Percentiles rank a stretch among this genome's conserved stretches.
Conservation (phyloP, 495 filamentous ascomycete genomes). For the Neurospora africana region DNA sequence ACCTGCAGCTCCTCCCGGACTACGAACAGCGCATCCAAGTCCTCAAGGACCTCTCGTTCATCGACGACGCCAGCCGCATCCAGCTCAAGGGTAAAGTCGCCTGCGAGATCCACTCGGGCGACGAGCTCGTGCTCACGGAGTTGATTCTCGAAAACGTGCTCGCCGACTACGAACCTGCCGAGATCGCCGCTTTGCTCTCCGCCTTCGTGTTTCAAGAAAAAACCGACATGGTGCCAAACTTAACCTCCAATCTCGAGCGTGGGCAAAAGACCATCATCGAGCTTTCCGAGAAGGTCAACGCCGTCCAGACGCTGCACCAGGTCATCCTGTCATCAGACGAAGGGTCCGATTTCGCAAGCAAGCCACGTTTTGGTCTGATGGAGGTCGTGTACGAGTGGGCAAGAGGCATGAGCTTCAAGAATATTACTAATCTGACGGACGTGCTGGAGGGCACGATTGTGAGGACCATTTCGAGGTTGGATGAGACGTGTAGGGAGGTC, state of each 20-base stretch:
- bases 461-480: slow-evolving; percentile 77
- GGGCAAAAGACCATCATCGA: slow-evolving; percentile 78
- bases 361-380: slow-evolving; percentile 81
- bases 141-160: slow-evolving; percentile 93
- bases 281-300: slow-evolving; percentile 84
- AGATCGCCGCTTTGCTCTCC: slow-evolving; percentile 89
- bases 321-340: slow-evolving; percentile 84
- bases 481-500: slow-evolving; percentile 94
- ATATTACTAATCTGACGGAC: slow-evolving; percentile 93
- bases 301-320: slow-evolving; percentile 75
- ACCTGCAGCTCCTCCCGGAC: slow-evolving; percentile 91
- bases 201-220: slow-evolving; percentile 99
- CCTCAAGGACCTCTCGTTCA: slow-evolving; percentile 79
- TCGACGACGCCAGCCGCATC: slow-evolving; percentile 73
- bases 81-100: slow-evolving; percentile 96
- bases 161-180: slow-evolving; percentile 88
- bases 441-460: slow-evolving; percentile 97
- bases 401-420: slow-evolving; percentile 92
- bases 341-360: slow-evolving; percentile 78
- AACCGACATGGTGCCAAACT: slow-evolving; percentile 71
- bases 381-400: slow-evolving; percentile 99
- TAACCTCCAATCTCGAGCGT: slow-evolving; percentile 72
- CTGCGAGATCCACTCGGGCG: slow-evolving; percentile 95
- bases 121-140: slow-evolving; percentile 95
- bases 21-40: slow-evolving; percentile 93